Percentiles rank a stretch among this genome's conserved stretches.
Conservation (phyloP, 1,139 yeast species). For the Debaryomycetaceae sp. region DNA sequence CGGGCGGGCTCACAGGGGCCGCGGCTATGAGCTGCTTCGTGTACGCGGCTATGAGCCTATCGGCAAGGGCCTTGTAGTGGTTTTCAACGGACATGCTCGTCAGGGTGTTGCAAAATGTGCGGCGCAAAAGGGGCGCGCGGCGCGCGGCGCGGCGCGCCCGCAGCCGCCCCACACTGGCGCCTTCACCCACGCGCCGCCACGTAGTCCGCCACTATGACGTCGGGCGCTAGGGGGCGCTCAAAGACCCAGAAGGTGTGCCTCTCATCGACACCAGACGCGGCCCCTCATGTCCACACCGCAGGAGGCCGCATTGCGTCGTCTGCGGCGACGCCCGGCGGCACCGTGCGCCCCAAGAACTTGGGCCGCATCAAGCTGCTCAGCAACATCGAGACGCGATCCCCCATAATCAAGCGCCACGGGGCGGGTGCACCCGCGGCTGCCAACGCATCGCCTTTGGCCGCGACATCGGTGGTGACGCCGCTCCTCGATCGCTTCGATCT, state of each 20-base stretch:
- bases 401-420: conserved; percentile 10
- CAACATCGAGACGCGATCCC: conserved; percentile 21
- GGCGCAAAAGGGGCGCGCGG: no score
- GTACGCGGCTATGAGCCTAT: conserved; percentile 10
- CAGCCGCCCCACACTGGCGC: conserved; percentile 1
- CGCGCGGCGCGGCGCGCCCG: conserved; percentile 3
- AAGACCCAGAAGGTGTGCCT: conserved; percentile 9
- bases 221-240: conserved; percentile 8
- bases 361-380: conserved; percentile 19
- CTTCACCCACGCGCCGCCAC: neutral
- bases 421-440: no score
- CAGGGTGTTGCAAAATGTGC: conserved; percentile 3
- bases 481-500: no score
- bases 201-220: conserved; percentile 3
- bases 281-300: neutral
- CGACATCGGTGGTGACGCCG: no score
- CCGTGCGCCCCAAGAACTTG: conserved; percentile 8
- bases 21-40: conserved; percentile 5
- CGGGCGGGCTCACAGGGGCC: conserved; percentile 6
- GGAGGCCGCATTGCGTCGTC: conserved; percentile 3
- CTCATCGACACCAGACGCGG: conserved; percentile 6
- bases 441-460: no score
- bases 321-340: conserved; percentile 5
- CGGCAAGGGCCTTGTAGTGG: conserved; percentile 10
- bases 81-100: conserved; percentile 6